Evolutionary conservation across 768 basidiomycete genomes (phyloP).

Genomic region (Leccinum olivaceopallidum): DNA sequence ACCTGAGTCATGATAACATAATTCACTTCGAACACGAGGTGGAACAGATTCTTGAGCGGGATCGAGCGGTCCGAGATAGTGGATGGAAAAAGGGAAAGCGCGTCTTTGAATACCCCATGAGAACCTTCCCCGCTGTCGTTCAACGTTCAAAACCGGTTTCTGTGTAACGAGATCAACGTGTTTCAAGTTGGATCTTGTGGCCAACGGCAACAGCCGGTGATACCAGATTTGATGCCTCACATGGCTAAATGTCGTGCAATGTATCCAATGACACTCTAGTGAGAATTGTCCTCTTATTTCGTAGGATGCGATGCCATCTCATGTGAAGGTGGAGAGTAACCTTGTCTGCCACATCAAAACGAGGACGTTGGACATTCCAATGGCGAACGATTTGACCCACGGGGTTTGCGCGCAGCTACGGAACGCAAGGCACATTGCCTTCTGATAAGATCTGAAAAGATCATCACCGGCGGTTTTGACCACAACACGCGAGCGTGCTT

Average conservation of each 20-base stretch:
- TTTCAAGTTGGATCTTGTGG: constrained; percentile 5
- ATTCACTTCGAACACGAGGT: constrained; percentile 29
- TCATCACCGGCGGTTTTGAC: constrained; percentile 13
- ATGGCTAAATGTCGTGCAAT: constrained; percentile 8
- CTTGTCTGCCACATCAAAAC: constrained; percentile 24
- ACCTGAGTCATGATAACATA: constrained; percentile 16
- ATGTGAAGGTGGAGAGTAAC: constrained; percentile 3
- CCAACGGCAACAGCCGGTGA: constrained; percentile 6
- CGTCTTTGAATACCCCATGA: constrained; percentile 10
- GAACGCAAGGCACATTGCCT: constrained; percentile 18
- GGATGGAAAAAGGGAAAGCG: constrained; percentile 8
- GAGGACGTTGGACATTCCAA: constrained; percentile 14
- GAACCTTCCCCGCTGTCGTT: constrained; percentile 11
- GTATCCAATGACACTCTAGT: constrained; percentile 3
- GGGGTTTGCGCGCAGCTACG: constrained; percentile 12
- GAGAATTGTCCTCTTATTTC: neutral
- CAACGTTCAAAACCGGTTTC: constrained; percentile 10
- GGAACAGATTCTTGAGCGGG: constrained; percentile 12
- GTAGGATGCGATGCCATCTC: constrained; percentile 5
- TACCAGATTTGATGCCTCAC: neutral
- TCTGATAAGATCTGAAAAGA: constrained; percentile 19
- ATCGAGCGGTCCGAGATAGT: constrained; percentile 7
- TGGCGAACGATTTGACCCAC: constrained; percentile 15
- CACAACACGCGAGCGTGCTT: constrained; percentile 12
- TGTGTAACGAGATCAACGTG: constrained; percentile 13